Base-by-base conservation (phyloP, 345 rosid species). In the Boechera stricta region DNA sequence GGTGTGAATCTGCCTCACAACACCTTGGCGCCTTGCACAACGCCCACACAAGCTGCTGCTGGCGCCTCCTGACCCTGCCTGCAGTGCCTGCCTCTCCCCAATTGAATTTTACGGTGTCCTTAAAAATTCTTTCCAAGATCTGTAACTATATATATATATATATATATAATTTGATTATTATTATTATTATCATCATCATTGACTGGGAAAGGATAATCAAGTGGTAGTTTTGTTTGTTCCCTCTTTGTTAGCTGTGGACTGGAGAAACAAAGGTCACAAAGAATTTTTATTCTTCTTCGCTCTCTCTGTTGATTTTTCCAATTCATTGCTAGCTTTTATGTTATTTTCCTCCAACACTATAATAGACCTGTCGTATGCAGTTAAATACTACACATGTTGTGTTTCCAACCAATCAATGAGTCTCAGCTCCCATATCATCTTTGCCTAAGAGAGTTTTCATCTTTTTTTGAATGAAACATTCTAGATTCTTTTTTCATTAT, bases 1-100 rank as follows among this genome's bases (percentile, higher is more conserved):
- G 96, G 97, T 65, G 75, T 91, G 73, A 86, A 65, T 79, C 73
- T 90, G 64, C 93, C 88, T 32, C 67, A 81, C 24, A 86, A 85
- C 75, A 64, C 79, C 10, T 80, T 88, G 69, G 94, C 94, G 12
- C 95, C 98, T 53, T 83, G 71, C 79, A 73, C 87, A 6, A 81
- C 82, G 1, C 84, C 93, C 33, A 63, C 81, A 0, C 87, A 84
- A 77, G 81, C 86, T 70, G 29, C 64, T 8, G 7, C 49, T 55
- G 59, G 35, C 1, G 83, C 77, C 33, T 63, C 55, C 67, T 63
- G 67, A 63, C 48, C 18, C 15, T 42, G 47, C 58, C 58, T 9
- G 12, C 38, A 4, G 24, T 3, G 32, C 38, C 35, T 31, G 5
- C 5, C 35, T 6, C 6, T 1, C 32, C 35, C 35, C 58, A 1